Evolutionary conservation across 345 rosid species (phyloP).

Genomic region (Melaleuca alternifolia): DNA sequence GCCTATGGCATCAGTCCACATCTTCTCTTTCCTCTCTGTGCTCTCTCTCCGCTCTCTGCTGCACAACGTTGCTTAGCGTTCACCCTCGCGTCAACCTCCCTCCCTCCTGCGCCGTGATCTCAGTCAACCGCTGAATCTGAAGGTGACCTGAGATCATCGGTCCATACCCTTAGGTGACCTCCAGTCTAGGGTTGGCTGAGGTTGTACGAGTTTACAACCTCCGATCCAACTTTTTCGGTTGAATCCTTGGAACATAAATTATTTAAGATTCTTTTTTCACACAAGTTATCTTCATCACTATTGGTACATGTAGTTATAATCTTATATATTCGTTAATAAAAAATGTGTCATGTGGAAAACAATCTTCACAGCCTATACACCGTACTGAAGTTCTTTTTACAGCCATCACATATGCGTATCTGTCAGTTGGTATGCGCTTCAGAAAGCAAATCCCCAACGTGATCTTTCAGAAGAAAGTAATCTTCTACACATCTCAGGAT

Average conservation of each 20-base stretch:
- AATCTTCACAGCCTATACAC: not conserved
- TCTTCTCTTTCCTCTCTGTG: not conserved
- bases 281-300: not conserved
- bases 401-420: not conserved
- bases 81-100: not conserved
- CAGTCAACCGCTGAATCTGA: not conserved
- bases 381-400: not conserved
- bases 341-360: not conserved
- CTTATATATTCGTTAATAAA: not conserved
- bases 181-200: not conserved
- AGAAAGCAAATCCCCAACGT: not conserved
- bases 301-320: not conserved
- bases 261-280: not conserved
- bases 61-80: not conserved
- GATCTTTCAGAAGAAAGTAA: not conserved
- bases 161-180: not conserved
- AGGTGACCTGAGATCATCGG: not conserved
- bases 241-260: not conserved
- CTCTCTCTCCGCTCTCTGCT: not conserved
- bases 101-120: not conserved
- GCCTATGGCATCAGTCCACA: not conserved
- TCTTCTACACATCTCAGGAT: not conserved
- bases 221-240: not conserved
- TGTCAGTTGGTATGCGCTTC: not conserved
- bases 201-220: not conserved